Evolutionary conservation across 192 early-diverging fungal genomes (phyloP), one percentile per base, ranked within the genome.

Genomic region (Mortierella hygrophila): DNA sequence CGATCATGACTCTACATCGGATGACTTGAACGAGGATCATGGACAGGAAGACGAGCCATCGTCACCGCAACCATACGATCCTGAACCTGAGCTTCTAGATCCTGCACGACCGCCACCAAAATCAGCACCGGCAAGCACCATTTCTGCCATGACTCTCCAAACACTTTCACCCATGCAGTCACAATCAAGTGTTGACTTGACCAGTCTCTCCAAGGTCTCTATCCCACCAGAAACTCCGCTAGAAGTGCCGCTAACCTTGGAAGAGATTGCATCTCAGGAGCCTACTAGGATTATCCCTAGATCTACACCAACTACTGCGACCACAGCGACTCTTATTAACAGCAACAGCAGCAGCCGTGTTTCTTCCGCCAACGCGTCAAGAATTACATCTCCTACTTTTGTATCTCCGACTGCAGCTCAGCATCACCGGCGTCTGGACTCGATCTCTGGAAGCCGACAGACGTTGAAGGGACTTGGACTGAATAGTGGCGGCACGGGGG

Each of bases 181-280:
- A 0, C 75, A 41, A 9, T 78, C 82, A 1, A 78, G 41, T 26
- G 35, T 60, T 15, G 82, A 83, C 55, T 63, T 82, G 44, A 82
- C 70, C 6, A 40, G 54, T 42, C 20, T 42, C 37, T 71, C 37
- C 37, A 42, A 42, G 41, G 13, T 16, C 0, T 6, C 38, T n/a
- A 29, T 37, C 3, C 68, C n/a, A 44, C n/a, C 60, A 49, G 68
- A 70, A 49, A n/a, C 6, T 16, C 44, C 57, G 8, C 20, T 52
- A 23, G 75, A 81, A 32, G 20, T 74, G 3, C 68, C 79, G 2
- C 37, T 73, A 47, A 86, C 84, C 0, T 57, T 86, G 29, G 74
- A 86, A 35, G 84, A 86, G 37, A 81, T 86, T 42, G 79, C 84
- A 40, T 38, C 75, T 2, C 84, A 68, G 42, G 84, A 86, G 42